Conservation (phyloP, 202 grass and related monocot species). For the Elaeis oleifera region DNA sequence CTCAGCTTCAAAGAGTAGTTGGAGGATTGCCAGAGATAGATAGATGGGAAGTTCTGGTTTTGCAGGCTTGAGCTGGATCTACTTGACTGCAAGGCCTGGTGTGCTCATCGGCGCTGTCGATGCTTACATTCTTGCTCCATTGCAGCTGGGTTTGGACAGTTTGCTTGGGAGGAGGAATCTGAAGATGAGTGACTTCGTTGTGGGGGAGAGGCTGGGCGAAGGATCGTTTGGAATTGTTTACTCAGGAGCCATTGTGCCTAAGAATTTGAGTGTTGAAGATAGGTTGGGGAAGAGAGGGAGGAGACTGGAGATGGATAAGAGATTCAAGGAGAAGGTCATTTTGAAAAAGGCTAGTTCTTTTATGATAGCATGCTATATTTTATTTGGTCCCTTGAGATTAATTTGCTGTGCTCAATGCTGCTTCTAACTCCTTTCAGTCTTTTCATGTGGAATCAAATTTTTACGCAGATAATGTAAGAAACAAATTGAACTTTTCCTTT, state of each 20-base stretch:
- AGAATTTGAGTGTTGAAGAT: conserved; percentile 23
- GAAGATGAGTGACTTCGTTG: conserved; percentile 78
- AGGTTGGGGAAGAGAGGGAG: conserved; percentile 29
- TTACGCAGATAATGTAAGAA: too few species aligned
- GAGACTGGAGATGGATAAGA: conserved; percentile 41
- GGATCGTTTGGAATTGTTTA: conserved; percentile 86
- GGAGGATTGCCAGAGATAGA: conserved; percentile 37
- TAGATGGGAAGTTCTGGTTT: conserved; percentile 45
- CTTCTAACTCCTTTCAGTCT: background rate
- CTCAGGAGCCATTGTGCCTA: conserved; percentile 55
- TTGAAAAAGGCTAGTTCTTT: conserved; percentile 64
- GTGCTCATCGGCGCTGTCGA: conserved; percentile 74
- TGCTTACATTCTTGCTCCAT: conserved; percentile 69
- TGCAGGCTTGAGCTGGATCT: conserved; percentile 41
- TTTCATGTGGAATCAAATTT: too few species aligned
- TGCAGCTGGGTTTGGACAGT: conserved; percentile 66
- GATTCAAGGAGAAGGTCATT: conserved; percentile 89
- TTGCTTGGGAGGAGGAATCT: conserved; percentile 65
- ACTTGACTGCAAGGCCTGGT: conserved; percentile 82
- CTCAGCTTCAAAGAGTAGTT: conserved; percentile 30
- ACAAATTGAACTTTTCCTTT: too few species aligned
- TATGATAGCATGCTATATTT: background rate
- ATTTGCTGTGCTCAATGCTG: background rate
- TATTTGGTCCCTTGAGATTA: background rate
- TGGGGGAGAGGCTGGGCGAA: conserved; percentile 79